Conservation (phyloP, 106 monocot genomes). For the Dioscorea alata region DNA sequence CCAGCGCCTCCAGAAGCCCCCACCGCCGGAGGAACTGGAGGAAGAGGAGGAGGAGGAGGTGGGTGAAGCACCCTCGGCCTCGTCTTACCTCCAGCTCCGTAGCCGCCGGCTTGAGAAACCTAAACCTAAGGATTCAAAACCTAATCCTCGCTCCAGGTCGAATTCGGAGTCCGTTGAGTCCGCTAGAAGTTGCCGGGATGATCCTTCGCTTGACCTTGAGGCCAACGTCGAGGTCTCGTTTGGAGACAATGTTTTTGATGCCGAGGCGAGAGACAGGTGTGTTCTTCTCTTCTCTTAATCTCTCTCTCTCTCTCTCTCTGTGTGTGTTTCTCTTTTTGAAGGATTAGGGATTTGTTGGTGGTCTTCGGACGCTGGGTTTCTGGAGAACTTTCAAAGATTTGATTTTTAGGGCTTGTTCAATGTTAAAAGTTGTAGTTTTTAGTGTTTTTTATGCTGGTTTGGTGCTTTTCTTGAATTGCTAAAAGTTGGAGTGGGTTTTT, state of each 20-base stretch:
- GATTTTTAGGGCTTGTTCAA: too few species aligned
- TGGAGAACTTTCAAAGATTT: too few species aligned
- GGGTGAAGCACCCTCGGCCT: background rate
- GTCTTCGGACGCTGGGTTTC: too few species aligned
- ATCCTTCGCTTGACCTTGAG: slow-evolving; percentile 1
- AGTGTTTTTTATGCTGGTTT: too few species aligned
- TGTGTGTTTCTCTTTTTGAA: too few species aligned
- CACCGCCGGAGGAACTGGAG: background rate
- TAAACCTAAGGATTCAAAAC: background rate
- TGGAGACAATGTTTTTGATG: slow-evolving; percentile 38
- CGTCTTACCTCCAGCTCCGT: slow-evolving; percentile 52
- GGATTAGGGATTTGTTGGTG: too few species aligned
- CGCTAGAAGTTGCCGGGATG: background rate
- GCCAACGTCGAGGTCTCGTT: slow-evolving; percentile 26
- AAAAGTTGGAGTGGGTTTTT: too few species aligned
- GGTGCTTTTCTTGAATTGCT: background rate
- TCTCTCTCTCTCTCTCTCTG: too few species aligned
- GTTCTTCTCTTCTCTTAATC: too few species aligned
- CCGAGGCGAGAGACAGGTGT: slow-evolving; percentile 35
- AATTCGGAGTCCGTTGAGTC: background rate
- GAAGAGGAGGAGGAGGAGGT: too few species aligned
- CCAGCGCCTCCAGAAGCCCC: slow-evolving; percentile 22
- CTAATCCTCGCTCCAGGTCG: background rate
- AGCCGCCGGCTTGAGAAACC: slow-evolving; percentile 71
- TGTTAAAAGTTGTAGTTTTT: too few species aligned